These are phyloP conservation scores for Leccinum fuscescens DNA, from an alignment of 1,284 basidiomycete genomes.

Conservation along the genomic window DNA sequence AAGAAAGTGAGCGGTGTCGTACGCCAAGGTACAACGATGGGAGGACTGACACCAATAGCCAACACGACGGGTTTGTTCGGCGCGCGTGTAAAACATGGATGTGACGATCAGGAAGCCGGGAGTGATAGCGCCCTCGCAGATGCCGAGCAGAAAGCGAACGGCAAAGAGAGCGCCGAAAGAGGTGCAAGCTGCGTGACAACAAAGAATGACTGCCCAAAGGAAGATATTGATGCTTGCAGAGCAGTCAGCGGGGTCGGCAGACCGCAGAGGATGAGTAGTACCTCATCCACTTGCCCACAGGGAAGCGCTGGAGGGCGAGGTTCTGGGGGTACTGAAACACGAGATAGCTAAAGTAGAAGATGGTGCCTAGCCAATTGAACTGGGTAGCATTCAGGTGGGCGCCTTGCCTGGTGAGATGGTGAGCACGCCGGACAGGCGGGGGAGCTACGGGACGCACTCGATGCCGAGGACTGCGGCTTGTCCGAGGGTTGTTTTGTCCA, in stretches of 20 bases:
- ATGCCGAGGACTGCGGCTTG: constrained; percentile 71
- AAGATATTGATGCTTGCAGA: constrained; percentile 49
- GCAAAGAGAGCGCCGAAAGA: constrained; percentile 53
- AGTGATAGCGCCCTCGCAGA: constrained; percentile 71
- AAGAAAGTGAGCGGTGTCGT: constrained; percentile 10
- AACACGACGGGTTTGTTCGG: constrained; percentile 69
- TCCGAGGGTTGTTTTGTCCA: constrained; percentile 76
- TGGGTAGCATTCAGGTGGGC: constrained; percentile 47
- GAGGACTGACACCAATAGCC: constrained; percentile 69
- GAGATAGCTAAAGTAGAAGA: constrained; percentile 70
- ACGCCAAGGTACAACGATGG: background rate
- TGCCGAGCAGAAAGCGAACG: constrained; percentile 52
- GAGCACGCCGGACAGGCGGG: constrained; percentile 22
- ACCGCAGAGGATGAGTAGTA: constrained; percentile 22
- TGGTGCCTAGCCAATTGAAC: constrained; percentile 71
- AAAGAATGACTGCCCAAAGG: constrained; percentile 48
- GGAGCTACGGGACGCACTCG: constrained; percentile 38
- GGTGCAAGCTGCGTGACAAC: constrained; percentile 52
- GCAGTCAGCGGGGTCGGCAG: background rate
- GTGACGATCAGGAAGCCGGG: constrained; percentile 77
- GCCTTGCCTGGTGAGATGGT: constrained; percentile 29
- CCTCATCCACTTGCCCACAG: constrained; percentile 74
- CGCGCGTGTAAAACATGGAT: constrained; percentile 75
- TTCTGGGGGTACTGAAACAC: constrained; percentile 70
- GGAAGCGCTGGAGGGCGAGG: constrained; percentile 72